A percentile compares a stretch with the other conserved stretches of the same genome.
phyloP scores from a whole-genome alignment of 2,329 filamentous ascomycete species.

The Drechmeria coniospora region DNA sequence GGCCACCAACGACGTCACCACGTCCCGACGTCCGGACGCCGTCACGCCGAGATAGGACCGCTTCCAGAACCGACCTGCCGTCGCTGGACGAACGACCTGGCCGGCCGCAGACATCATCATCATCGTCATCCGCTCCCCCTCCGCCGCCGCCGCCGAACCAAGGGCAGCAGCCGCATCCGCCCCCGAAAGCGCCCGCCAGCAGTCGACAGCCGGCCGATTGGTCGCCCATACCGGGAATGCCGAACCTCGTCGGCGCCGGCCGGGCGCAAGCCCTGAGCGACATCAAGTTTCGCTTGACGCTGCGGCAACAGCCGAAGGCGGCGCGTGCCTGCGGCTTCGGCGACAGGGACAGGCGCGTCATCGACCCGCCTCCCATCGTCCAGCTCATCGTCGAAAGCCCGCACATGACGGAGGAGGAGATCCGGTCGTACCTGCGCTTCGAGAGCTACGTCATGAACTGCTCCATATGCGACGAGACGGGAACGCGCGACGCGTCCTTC shows the following conservation, averaged over 20 bases:
- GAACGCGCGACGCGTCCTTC: constrained; percentile 50
- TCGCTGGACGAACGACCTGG: background rate
- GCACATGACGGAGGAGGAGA: constrained; percentile 37
- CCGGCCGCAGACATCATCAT: background rate
- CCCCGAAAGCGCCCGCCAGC: background rate
- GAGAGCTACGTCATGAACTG: constrained; percentile 61
- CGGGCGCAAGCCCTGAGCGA: constrained; percentile 7
- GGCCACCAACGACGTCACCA: no score
- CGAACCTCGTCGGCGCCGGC: constrained; percentile 12
- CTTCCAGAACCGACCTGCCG: no score
- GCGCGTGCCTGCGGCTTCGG: constrained; percentile 73
- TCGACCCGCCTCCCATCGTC: constrained; percentile 72
- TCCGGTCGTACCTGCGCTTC: constrained; percentile 34
- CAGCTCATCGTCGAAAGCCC: constrained; percentile 52
- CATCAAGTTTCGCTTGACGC: constrained; percentile 19
- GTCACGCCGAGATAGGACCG: no score
- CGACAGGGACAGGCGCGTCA: constrained; percentile 65
- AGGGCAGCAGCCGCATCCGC: background rate
- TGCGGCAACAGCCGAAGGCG: constrained; percentile 65
- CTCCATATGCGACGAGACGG: constrained; percentile 56
- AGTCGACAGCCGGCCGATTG: background rate
- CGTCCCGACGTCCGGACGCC: no score
- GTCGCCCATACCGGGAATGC: constrained; percentile 6
- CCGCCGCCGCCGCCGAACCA: background rate
- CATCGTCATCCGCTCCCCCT: background rate